Conservation (phyloP, 768 basidiomycete species). For the Termitomyces heimii region DNA sequence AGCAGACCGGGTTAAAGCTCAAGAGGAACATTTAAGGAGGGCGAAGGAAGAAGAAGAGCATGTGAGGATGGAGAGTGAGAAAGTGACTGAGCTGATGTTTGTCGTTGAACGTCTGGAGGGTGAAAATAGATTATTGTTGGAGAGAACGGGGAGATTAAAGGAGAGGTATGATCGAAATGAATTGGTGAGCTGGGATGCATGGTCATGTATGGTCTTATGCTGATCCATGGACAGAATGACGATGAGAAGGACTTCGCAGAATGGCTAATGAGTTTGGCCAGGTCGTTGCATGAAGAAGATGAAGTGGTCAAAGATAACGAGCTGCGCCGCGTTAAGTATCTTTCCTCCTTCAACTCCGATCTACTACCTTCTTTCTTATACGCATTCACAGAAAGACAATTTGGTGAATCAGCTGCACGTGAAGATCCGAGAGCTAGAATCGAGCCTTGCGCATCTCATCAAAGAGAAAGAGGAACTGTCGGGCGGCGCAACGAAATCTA, state of each 20-base stretch:
- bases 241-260: not conserved
- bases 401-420: conserved; percentile 35
- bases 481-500: conserved; percentile 22
- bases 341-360: not conserved
- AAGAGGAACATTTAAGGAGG: conserved; percentile 7
- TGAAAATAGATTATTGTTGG: conserved; percentile 20
- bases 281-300: conserved; percentile 16
- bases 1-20: conserved; percentile 9
- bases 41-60: conserved; percentile 10
- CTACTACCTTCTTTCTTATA: not conserved
- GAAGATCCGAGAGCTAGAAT: conserved; percentile 41
- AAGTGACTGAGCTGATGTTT: conserved; percentile 11
- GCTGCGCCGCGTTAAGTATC: conserved; percentile 39
- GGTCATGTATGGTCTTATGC: not conserved
- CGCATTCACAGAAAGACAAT: conserved; percentile 25
- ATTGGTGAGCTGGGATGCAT: conserved; percentile 28
- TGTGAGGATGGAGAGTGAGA: conserved; percentile 7
- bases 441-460: conserved; percentile 37
- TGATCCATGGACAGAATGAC: not conserved
- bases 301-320: conserved; percentile 29
- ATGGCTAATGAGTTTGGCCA: conserved; percentile 25
- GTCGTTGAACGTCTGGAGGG: conserved; percentile 14
- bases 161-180: conserved; percentile 20
- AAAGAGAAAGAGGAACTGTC: conserved; percentile 26
- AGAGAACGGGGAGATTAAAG: conserved; percentile 15